phyloP scores from a whole-genome alignment of 495 filamentous ascomycete genomes.

The Penicillium cataractarum region DNA sequence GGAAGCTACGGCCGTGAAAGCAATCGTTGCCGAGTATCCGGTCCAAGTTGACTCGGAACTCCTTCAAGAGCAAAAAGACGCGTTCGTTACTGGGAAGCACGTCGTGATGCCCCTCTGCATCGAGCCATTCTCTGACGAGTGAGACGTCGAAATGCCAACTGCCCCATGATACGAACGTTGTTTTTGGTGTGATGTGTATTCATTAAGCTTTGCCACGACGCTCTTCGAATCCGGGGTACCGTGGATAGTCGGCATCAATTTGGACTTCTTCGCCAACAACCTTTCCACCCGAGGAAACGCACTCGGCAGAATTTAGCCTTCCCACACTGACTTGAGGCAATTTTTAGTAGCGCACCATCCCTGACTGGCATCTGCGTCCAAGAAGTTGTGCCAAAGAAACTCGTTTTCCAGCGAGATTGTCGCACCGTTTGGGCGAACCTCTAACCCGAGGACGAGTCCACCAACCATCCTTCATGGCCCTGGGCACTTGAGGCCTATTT shows the following conservation, averaged over 20 bases:
- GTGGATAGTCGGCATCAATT: not conserved
- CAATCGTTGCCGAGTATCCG: not conserved
- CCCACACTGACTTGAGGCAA: too few species aligned
- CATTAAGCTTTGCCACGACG: constrained; percentile 2
- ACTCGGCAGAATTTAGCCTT: too few species aligned
- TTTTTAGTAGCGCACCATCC: too few species aligned
- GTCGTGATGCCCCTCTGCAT: constrained; percentile 3
- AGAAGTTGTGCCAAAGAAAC: not conserved
- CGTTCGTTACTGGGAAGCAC: constrained; percentile 5
- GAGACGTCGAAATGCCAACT: constrained; percentile 6
- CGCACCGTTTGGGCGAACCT: not conserved
- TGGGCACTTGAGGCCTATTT: not conserved
- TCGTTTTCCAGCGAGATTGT: not conserved
- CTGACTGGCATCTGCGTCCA: too few species aligned
- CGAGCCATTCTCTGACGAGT: constrained; percentile 9
- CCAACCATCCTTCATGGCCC: too few species aligned
- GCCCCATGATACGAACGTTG: constrained; percentile 10
- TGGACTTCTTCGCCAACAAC: too few species aligned
- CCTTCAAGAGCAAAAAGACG: not conserved
- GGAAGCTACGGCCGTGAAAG: constrained; percentile 5
- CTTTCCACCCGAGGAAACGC: too few species aligned
- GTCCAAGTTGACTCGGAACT: not conserved
- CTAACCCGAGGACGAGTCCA: not conserved
- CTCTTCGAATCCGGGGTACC: constrained; percentile 7
- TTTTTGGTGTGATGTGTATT: constrained; percentile 6